A percentile compares a stretch with the other conserved stretches of the same genome.
phyloP scores from a whole-genome alignment of 306 rosid genomes.

The Inga laurina region DNA sequence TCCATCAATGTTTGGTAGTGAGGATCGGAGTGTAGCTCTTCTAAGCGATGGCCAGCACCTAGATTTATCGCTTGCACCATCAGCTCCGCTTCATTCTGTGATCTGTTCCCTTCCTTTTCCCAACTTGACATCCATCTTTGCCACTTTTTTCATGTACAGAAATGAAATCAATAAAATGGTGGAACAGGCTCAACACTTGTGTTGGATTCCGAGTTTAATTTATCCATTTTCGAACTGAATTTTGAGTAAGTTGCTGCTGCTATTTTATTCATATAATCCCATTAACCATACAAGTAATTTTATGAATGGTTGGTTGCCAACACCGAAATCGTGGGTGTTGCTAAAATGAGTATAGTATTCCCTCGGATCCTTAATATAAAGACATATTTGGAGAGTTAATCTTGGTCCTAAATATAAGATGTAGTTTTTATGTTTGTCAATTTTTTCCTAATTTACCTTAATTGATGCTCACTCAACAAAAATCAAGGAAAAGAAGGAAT shows the following conservation, averaged over 20 bases:
- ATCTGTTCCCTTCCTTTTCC: slow-evolving; percentile 52
- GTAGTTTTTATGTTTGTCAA: too few relatives aligned
- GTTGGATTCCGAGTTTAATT: background rate
- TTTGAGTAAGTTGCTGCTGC: too few relatives aligned
- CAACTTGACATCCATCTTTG: slow-evolving; percentile 66
- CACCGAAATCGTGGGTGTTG: too few relatives aligned
- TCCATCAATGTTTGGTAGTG: slow-evolving; percentile 40
- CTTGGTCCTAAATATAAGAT: too few relatives aligned
- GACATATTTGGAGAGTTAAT: too few relatives aligned
- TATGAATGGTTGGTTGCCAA: background rate
- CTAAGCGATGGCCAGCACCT: slow-evolving; percentile 50
- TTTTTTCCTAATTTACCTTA: too few relatives aligned
- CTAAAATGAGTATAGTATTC: background rate
- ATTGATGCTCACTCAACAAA: too few relatives aligned
- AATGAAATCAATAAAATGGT: background rate
- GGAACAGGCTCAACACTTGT: background rate
- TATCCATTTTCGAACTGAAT: background rate
- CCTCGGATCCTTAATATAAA: too few relatives aligned
- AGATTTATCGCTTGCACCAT: slow-evolving; percentile 58
- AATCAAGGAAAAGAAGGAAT: too few relatives aligned
- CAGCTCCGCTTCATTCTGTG: slow-evolving; percentile 59
- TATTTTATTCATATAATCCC: background rate
- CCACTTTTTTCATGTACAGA: slow-evolving; percentile 52
- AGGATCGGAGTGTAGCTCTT: slow-evolving; percentile 46
- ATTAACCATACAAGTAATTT: too few relatives aligned